Conservation (phyloP, 768 basidiomycete genomes). For the Boletellus sp. region DNA sequence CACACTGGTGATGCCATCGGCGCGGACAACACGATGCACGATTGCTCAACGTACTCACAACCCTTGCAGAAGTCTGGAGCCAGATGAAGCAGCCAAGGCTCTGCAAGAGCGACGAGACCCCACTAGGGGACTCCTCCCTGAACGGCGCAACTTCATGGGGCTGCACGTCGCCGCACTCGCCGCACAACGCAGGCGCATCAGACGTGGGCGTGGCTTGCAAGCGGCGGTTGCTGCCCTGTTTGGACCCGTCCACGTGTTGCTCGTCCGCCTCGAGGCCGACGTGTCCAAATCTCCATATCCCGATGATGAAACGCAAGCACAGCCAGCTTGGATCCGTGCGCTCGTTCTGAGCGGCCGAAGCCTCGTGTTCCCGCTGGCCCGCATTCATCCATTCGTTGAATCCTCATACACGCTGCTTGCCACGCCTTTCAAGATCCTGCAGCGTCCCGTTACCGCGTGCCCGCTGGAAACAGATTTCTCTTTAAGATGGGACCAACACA, state of each 20-base stretch:
- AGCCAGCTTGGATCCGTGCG: slow-evolving; percentile 15
- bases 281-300: not conserved
- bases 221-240: slow-evolving; percentile 5
- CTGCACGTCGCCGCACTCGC: too few relatives aligned
- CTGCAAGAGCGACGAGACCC: too few relatives aligned
- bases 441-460: slow-evolving; percentile 31
- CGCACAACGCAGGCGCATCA: not conserved
- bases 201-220: not conserved
- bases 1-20: too few relatives aligned
- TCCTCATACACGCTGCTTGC: slow-evolving; percentile 22
- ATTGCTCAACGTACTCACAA: too few relatives aligned
- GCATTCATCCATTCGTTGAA: slow-evolving; percentile 9
- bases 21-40: too few relatives aligned
- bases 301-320: slow-evolving; percentile 19
- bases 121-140: too few relatives aligned
- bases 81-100: too few relatives aligned
- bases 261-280: slow-evolving; percentile 25
- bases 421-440: slow-evolving; percentile 28
- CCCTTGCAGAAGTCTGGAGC: too few relatives aligned
- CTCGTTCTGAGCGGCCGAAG: slow-evolving; percentile 25
- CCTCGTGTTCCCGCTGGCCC: slow-evolving; percentile 27
- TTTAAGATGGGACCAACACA: slow-evolving; percentile 30
- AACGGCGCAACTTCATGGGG: too few relatives aligned
- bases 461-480: slow-evolving; percentile 14
- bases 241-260: slow-evolving; percentile 3